Conservation (phyloP, 2,329 filamentous ascomycete species). For the Fonsecaea nubica region DNA sequence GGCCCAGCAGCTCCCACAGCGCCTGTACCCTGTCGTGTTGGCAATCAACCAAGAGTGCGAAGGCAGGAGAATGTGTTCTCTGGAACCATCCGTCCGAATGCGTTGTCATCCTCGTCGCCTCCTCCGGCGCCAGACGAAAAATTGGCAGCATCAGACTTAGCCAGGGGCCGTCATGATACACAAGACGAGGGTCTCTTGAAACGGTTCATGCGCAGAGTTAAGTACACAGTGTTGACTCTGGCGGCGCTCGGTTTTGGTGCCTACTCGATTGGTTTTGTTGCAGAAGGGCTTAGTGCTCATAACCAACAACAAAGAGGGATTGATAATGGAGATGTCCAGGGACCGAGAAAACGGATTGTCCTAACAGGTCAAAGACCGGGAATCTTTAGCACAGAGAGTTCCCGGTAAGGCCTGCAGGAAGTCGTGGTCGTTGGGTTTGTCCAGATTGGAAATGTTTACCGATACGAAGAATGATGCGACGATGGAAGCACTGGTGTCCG, state of each 20-base stretch:
- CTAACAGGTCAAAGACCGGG: constrained; percentile 37
- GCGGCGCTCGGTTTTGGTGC: constrained; percentile 30
- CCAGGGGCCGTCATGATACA: neutral
- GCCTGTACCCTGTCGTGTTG: constrained; percentile 19
- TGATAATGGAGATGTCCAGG: constrained; percentile 23
- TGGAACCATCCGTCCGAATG: constrained; percentile 32
- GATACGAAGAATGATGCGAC: neutral
- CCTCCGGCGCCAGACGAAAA: neutral
- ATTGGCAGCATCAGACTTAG: neutral
- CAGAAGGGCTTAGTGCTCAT: constrained; percentile 37
- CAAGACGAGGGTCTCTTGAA: constrained; percentile 18
- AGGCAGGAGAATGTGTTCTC: constrained; percentile 41
- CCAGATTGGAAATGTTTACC: neutral
- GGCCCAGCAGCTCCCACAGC: constrained; percentile 37
- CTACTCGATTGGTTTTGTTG: constrained; percentile 37
- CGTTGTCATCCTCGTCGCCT: constrained; percentile 5
- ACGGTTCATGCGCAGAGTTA: constrained; percentile 26
- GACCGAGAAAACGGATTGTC: constrained; percentile 39
- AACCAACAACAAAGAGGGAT: constrained; percentile 34
- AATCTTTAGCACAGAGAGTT: constrained; percentile 40
- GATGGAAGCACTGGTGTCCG: neutral
- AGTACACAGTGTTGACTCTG: constrained; percentile 26
- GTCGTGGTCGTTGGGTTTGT: neutral
- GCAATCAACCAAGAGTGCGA: constrained; percentile 22
- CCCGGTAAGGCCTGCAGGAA: constrained; percentile 26